These are phyloP conservation scores for Alternaria gansuensis DNA, from an alignment of 2,329 filamentous ascomycete species.

Conservation along the genomic window DNA sequence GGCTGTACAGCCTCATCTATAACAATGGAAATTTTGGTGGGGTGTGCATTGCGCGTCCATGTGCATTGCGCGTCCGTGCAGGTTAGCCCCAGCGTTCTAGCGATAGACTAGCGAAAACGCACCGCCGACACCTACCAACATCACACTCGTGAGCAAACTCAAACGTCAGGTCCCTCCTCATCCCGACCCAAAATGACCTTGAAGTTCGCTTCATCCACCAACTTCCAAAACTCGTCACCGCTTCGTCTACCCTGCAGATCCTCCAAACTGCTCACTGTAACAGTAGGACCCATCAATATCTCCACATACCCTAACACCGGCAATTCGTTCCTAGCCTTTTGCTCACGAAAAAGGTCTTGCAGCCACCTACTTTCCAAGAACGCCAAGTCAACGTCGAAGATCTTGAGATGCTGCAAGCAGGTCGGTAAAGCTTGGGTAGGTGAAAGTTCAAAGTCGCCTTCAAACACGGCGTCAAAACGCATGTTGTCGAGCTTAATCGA, in stretches of 20 bases:
- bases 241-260: background rate
- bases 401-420: conserved; percentile 17
- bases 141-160: background rate
- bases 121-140: background rate
- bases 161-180: background rate
- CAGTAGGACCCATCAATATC: conserved; percentile 10
- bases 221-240: background rate
- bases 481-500: conserved; percentile 30
- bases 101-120: background rate
- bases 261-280: background rate
- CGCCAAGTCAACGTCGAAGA: conserved; percentile 22
- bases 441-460: conserved; percentile 25
- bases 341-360: conserved; percentile 16
- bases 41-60: too few species aligned
- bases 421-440: conserved; percentile 14
- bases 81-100: too few species aligned
- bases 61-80: too few species aligned
- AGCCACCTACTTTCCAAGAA: conserved; percentile 21
- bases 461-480: conserved; percentile 14
- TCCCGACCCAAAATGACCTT: conserved; percentile 2
- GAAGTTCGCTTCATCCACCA: conserved; percentile 1
- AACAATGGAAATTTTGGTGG: too few species aligned
- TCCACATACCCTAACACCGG: conserved; percentile 16
- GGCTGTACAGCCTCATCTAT: too few species aligned
- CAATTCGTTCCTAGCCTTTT: conserved; percentile 7